These are phyloP conservation scores for Sarcomyxa edulis DNA, from an alignment of 768 basidiomycete genomes.

Conservation along the genomic window DNA sequence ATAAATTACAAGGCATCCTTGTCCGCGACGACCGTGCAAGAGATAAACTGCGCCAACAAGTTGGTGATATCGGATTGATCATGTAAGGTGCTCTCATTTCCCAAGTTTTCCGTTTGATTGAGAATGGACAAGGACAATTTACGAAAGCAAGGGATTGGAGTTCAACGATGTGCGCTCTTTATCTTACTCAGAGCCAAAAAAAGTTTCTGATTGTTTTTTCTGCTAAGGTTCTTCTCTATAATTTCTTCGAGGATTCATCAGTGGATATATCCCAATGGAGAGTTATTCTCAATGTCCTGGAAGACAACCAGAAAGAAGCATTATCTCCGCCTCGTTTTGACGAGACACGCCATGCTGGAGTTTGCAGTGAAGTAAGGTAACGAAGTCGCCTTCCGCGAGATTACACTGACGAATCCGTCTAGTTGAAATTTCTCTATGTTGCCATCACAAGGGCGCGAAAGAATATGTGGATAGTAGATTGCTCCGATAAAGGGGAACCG, in stretches of 20 bases:
- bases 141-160: conserved; percentile 64
- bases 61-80: conserved; percentile 56
- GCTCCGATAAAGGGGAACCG: conserved; percentile 47
- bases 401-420: neutral
- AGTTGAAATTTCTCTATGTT: conserved; percentile 69
- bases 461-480: conserved; percentile 67
- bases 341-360: conserved; percentile 40
- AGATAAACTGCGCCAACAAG: conserved; percentile 38
- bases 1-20: conserved; percentile 65
- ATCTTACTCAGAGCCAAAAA: neutral
- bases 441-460: conserved; percentile 66
- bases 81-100: conserved; percentile 37
- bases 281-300: conserved; percentile 41
- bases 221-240: conserved; percentile 61
- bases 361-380: conserved; percentile 55
- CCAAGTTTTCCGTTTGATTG: neutral
- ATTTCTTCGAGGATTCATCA: conserved; percentile 67
- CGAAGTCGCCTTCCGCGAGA: neutral
- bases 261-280: conserved; percentile 53
- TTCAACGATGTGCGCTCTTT: conserved; percentile 50
- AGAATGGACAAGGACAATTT: conserved; percentile 36
- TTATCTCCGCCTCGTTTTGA: conserved; percentile 42
- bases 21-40: conserved; percentile 57
- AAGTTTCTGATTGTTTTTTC: neutral
- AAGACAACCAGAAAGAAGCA: conserved; percentile 11